These are phyloP conservation scores for Pyrenochaeta sp. DNA, from an alignment of 2,329 filamentous ascomycete species.

Conservation along the genomic window DNA sequence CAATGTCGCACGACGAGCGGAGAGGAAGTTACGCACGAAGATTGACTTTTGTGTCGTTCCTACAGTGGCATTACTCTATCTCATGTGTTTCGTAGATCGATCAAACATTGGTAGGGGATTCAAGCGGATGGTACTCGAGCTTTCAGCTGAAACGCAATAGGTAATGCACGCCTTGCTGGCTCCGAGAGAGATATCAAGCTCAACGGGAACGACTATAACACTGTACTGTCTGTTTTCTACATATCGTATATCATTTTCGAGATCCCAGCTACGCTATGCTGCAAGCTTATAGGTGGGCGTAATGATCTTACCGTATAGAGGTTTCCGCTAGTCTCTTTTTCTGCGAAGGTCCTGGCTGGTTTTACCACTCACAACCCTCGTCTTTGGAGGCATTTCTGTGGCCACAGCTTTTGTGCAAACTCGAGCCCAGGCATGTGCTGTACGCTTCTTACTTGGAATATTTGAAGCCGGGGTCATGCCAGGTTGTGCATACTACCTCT, in stretches of 20 bases:
- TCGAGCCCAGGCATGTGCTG: too few relatives aligned
- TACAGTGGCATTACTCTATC: slow-evolving; percentile 69
- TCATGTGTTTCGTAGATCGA: slow-evolving; percentile 76
- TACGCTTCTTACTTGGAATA: too few relatives aligned
- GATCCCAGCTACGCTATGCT: slow-evolving; percentile 70
- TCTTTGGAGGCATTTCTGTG: too few relatives aligned
- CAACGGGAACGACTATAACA: slow-evolving; percentile 71
- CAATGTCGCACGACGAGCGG: slow-evolving; percentile 61
- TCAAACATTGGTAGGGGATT: slow-evolving; percentile 68
- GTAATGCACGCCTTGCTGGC: slow-evolving; percentile 72
- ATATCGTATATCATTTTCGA: slow-evolving; percentile 76
- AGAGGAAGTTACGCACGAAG: slow-evolving; percentile 65
- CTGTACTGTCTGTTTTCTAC: slow-evolving; percentile 72
- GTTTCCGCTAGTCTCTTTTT: too few relatives aligned
- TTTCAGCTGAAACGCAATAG: slow-evolving; percentile 48
- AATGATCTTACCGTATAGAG: too few relatives aligned
- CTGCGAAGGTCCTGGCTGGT: too few relatives aligned
- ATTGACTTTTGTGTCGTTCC: slow-evolving; percentile 70
- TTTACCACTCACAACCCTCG: too few relatives aligned
- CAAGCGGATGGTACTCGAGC: too few relatives aligned
- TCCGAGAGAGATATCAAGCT: slow-evolving; percentile 68
- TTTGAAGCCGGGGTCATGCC: too few relatives aligned
- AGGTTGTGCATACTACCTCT: too few relatives aligned
- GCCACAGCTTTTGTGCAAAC: too few relatives aligned
- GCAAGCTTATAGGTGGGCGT: slow-evolving; percentile 65